Percentiles rank a stretch among this genome's conserved stretches.
Evolutionary conservation across 202 grass and related monocot species (phyloP).

Genomic region (Dendrocalamus latiflorus): DNA sequence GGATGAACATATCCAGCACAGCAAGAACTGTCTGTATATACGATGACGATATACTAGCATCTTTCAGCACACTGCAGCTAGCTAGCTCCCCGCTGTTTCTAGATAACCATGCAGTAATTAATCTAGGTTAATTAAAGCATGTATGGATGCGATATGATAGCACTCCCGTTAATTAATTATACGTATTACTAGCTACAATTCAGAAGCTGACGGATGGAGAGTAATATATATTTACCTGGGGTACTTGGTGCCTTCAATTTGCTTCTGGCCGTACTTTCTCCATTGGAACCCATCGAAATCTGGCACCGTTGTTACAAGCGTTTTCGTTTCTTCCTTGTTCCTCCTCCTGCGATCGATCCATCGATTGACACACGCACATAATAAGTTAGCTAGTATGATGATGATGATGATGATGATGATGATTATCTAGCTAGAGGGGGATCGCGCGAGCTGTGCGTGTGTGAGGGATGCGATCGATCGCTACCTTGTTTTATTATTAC

Average conservation of each 20-base stretch:
- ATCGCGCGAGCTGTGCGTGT: background rate
- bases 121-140: background rate
- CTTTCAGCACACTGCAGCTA: too few relatives aligned
- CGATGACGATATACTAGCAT: background rate
- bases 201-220: background rate
- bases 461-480: background rate
- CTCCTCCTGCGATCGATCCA: background rate
- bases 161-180: background rate
- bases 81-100: too few relatives aligned
- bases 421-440: background rate
- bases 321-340: background rate
- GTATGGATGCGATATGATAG: background rate
- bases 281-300: slow-evolving; percentile 69
- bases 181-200: background rate
- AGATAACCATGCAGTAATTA: too few relatives aligned
- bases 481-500: background rate
- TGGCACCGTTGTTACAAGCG: slow-evolving; percentile 18
- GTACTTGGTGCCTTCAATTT: slow-evolving; percentile 37
- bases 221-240: background rate
- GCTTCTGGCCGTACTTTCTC: slow-evolving; percentile 84
- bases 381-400: background rate
- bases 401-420: background rate
- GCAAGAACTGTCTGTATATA: too few relatives aligned
- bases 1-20: too few relatives aligned
- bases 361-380: background rate